Conservation (phyloP, 2,329 filamentous ascomycete genomes). For the Rutstroemia sp. region DNA sequence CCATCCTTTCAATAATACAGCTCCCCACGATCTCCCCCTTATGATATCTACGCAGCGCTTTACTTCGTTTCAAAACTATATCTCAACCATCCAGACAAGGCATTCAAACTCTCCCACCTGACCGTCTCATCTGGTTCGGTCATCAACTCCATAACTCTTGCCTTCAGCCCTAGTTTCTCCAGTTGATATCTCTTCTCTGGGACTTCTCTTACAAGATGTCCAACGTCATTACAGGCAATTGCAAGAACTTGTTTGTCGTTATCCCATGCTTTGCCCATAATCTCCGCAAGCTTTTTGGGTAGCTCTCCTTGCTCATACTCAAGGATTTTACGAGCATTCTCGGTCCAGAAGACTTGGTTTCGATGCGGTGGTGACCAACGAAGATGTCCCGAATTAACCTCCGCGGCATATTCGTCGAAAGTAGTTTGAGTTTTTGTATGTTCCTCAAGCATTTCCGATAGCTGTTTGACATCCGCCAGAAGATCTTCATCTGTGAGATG, state of each 20-base stretch:
- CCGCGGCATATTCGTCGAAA: slow-evolving; percentile 48
- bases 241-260: slow-evolving; percentile 66
- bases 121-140: slow-evolving; percentile 61
- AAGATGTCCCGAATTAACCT: slow-evolving; percentile 61
- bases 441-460: slow-evolving; percentile 58
- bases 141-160: slow-evolving; percentile 67
- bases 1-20: slow-evolving; percentile 9
- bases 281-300: slow-evolving; percentile 59
- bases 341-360: slow-evolving; percentile 63
- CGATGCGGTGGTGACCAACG: slow-evolving; percentile 71
- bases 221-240: slow-evolving; percentile 67
- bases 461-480: slow-evolving; percentile 51
- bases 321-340: slow-evolving; percentile 62
- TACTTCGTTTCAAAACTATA: slow-evolving; percentile 53
- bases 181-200: slow-evolving; percentile 59
- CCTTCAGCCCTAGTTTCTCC: slow-evolving; percentile 62
- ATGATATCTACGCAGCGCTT: slow-evolving; percentile 13
- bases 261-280: slow-evolving; percentile 59
- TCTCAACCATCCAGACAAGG: slow-evolving; percentile 67
- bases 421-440: slow-evolving; percentile 57
- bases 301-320: slow-evolving; percentile 59
- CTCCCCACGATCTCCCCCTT: not conserved
- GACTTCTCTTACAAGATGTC: slow-evolving; percentile 61
- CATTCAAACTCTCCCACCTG: slow-evolving; percentile 66
- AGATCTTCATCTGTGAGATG: slow-evolving; percentile 59